Conservation (phyloP, 208 protist genomes). For the Leishmania guyanensis region DNA sequence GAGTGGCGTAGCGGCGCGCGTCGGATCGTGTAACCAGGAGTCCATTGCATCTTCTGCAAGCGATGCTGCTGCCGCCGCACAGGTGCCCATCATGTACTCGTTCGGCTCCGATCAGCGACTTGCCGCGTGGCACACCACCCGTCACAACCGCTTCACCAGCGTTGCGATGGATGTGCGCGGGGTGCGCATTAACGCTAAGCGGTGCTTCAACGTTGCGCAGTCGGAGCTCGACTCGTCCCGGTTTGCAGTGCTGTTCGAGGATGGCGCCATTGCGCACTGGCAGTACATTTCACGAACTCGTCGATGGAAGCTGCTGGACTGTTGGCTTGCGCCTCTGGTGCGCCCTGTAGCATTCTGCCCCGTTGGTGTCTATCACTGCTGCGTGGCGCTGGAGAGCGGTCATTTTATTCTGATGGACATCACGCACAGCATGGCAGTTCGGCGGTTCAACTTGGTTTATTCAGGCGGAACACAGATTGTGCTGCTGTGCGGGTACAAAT, state of each 20-base stretch:
- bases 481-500: constrained; percentile 58
- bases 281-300: constrained; percentile 45
- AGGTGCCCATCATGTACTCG: constrained; percentile 76
- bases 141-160: constrained; percentile 47
- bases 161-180: constrained; percentile 71
- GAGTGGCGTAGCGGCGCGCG: constrained; percentile 2
- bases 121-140: constrained; percentile 66
- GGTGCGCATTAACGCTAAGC: constrained; percentile 65
- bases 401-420: constrained; percentile 73
- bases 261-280: constrained; percentile 78
- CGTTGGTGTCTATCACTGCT: constrained; percentile 46
- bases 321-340: constrained; percentile 46
- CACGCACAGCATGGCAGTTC: constrained; percentile 48
- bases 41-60: not conserved
- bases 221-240: constrained; percentile 45
- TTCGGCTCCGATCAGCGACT: constrained; percentile 77
- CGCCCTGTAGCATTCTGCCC: constrained; percentile 52
- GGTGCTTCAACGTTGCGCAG: constrained; percentile 65
- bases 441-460: constrained; percentile 75
- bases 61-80: not conserved
- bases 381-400: constrained; percentile 70
- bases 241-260: constrained; percentile 79
- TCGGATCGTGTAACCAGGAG: not conserved
- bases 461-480: constrained; percentile 76
- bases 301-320: constrained; percentile 58